These are phyloP conservation scores for Jamesozyma hellenica DNA, from an alignment of 805 yeast genomes.

Conservation along the genomic window DNA sequence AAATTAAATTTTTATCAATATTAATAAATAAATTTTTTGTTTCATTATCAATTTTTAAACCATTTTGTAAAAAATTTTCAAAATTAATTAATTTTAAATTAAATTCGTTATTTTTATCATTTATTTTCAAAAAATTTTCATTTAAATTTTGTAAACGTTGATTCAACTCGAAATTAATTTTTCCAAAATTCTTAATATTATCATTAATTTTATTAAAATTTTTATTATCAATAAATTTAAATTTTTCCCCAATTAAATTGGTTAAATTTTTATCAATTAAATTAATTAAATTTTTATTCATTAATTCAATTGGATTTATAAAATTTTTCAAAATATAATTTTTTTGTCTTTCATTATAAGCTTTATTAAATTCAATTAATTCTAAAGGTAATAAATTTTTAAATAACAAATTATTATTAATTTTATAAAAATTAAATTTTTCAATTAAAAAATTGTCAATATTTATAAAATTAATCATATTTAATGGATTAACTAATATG, in stretches of 20 bases:
- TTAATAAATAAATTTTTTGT: conserved; percentile 38
- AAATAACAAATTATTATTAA: conserved; percentile 32
- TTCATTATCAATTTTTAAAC: conserved; percentile 50
- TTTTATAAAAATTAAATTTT: conserved; percentile 6
- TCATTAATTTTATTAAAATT: too few species aligned
- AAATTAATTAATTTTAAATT: conserved; percentile 37
- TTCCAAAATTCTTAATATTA: conserved; percentile 42
- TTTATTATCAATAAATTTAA: background rate
- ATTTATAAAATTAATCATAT: conserved; percentile 44
- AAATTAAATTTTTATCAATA: conserved; percentile 37
- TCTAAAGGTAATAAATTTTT: conserved; percentile 54
- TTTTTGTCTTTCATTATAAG: conserved; percentile 58
- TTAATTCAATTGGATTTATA: too few species aligned
- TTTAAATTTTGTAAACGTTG: conserved; percentile 37
- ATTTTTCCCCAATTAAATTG: conserved; percentile 22
- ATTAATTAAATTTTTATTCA: conserved; percentile 7
- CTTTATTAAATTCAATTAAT: conserved; percentile 54
- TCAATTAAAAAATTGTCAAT: conserved; percentile 32
- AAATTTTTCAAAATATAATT: conserved; percentile 31
- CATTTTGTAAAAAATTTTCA: conserved; percentile 43
- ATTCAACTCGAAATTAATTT: conserved; percentile 39
- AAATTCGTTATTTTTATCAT: conserved; percentile 19
- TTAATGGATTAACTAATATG: conserved; percentile 36
- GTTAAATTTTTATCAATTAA: conserved; percentile 32
- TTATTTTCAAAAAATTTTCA: conserved; percentile 16